Base-by-base conservation (phyloP, 148 eudicot genomes). In the Camellia japonica region DNA sequence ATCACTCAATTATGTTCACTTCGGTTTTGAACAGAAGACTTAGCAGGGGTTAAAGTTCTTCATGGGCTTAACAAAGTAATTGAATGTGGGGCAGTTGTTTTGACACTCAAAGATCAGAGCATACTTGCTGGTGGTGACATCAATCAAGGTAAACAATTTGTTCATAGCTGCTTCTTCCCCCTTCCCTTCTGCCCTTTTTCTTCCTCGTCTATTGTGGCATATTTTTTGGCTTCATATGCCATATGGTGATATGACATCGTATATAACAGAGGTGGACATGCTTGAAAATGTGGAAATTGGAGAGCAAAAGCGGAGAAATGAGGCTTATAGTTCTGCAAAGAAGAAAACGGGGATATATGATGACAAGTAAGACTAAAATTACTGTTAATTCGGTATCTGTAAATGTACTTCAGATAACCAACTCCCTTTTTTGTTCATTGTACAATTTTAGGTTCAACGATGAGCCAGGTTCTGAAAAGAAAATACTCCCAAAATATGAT, bases 241-340 rank as follows among this genome's bases (percentile, higher is more conserved):
- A 73, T 84, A 78, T 80, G 84, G 79, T 74, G 85, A 85, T 82
- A 20, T 83, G 80, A 82, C 78, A 80, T 82, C 80, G 78, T 85
- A 75, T 87, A 55, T 85, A 71, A 76, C 88, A 94, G 98, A 91
- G 78, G 80, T 90, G 86, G 99, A 96, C 81, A 88, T 93, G 94
- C 98, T 96, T 82, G 99, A 96, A 85, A 96, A 96, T 89, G 94
- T 91, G 80, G 99, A 96, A 90, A 92, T 96, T 68, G 95, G 99
- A 70, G 99, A 96, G 86, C 99, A 96, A 80, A 96, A 93, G 87
- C 90, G 83, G 80, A 93, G 99, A 83, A 85, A 87, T 82, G 97
- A 93, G 64, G 99, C 99, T 78, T 96, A 96, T 77, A 90, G 87
- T 82, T 92, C 98, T 78, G 91, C 97, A 78, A 96, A 96, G 91